phyloP scores from a whole-genome alignment of 768 basidiomycete genomes.

The Sporobolomyces roseus region DNA sequence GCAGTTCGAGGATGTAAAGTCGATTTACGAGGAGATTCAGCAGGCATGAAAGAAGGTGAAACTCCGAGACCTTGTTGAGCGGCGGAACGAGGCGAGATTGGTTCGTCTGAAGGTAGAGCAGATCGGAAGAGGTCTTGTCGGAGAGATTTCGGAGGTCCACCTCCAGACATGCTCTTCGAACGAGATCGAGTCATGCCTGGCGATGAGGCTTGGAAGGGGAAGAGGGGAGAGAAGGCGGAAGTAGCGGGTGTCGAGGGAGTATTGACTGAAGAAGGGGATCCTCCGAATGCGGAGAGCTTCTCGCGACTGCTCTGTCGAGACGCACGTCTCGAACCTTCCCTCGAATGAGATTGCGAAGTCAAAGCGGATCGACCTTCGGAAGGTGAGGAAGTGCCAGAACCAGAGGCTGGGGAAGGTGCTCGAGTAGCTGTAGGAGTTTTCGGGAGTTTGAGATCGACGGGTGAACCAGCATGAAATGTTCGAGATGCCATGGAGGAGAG shows the following conservation, averaged over 20 bases:
- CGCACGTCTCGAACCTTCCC: background rate
- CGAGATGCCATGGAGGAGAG: no score
- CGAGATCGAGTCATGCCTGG: background rate
- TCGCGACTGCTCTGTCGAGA: slow-evolving; percentile 33
- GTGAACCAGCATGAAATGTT: slow-evolving; percentile 1
- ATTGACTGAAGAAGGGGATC: background rate
- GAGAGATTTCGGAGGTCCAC: background rate
- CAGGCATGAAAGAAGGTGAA: slow-evolving; percentile 15
- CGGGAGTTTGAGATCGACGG: slow-evolving; percentile 14
- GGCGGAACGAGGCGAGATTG: slow-evolving; percentile 1
- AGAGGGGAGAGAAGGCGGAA: slow-evolving; percentile 39
- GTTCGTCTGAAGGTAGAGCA: background rate
- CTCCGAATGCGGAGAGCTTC: background rate
- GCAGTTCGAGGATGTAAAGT: slow-evolving; percentile 10
- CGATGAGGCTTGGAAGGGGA: slow-evolving; percentile 25
- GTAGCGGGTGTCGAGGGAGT: slow-evolving; percentile 1
- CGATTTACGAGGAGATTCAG: background rate
- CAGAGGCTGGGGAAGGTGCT: slow-evolving; percentile 32
- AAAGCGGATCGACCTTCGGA: slow-evolving; percentile 2
- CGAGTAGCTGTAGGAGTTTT: slow-evolving; percentile 34
- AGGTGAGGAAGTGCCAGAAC: slow-evolving; percentile 4
- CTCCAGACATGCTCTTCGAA: slow-evolving; percentile 16
- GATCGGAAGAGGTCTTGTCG: slow-evolving; percentile 12
- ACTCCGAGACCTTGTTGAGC: slow-evolving; percentile 4
- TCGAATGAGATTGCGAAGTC: slow-evolving; percentile 6